Evolutionary conservation across 2,329 filamentous ascomycete species (phyloP).

Genomic region (Tolypocladium pustulatum): DNA sequence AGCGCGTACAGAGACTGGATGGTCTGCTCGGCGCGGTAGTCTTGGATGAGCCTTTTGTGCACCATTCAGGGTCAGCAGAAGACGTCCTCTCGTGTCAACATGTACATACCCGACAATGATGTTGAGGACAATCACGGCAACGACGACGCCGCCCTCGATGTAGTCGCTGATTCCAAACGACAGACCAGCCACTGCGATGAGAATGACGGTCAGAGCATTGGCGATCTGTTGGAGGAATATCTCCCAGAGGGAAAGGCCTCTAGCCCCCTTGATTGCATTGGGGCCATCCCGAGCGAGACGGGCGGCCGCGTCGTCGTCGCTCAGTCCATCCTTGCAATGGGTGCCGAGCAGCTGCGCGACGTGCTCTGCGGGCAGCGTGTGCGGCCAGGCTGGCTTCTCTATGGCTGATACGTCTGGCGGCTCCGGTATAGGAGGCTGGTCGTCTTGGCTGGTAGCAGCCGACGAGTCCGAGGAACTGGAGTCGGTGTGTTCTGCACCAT

Average conservation of each 20-base stretch:
- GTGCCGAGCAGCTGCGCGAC: conserved; percentile 29
- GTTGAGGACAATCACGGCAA: conserved; percentile 56
- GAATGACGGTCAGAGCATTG: conserved; percentile 65
- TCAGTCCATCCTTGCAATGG: conserved; percentile 48
- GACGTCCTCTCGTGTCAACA: too few relatives aligned
- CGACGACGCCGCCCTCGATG: conserved; percentile 52
- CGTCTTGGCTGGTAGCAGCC: conserved; percentile 22
- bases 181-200: conserved; percentile 63
- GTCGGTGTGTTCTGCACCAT: conserved; percentile 30
- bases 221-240: conserved; percentile 69
- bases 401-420: conserved; percentile 22
- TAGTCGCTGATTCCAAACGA: conserved; percentile 56
- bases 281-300: conserved; percentile 57
- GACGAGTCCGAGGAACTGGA: conserved; percentile 25
- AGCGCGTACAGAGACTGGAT: conserved; percentile 50
- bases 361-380: conserved; percentile 23
- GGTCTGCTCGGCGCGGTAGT: conserved; percentile 51
- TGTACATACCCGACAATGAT: conserved; percentile 50
- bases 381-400: conserved; percentile 24
- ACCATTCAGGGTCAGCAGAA: neutral
- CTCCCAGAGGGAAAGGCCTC: conserved; percentile 62
- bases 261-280: conserved; percentile 62
- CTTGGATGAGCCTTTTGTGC: conserved; percentile 40
- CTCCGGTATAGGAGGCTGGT: conserved; percentile 29
- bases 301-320: conserved; percentile 48